Conservation (phyloP, 257 asterid species). For the Plantago ovata region DNA sequence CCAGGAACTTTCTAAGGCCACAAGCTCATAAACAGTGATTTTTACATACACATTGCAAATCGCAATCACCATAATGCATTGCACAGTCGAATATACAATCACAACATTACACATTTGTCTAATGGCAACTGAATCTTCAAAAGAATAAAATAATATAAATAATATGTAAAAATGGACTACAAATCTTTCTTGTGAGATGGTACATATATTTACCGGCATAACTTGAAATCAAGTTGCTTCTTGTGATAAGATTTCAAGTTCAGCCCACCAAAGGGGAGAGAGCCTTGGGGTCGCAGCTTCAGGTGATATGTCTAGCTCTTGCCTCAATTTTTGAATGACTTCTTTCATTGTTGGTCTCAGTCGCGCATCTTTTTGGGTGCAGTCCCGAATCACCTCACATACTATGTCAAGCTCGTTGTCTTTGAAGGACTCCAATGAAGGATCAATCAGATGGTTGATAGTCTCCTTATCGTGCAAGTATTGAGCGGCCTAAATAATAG, state of each 20-base stretch:
- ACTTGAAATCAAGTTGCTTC: constrained; percentile 58
- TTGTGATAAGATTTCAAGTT: constrained; percentile 83
- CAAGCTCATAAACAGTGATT: not conserved
- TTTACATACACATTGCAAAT: constrained; percentile 15
- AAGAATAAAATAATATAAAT: constrained; percentile 13
- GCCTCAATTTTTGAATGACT: constrained; percentile 44
- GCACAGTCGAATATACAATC: constrained; percentile 8
- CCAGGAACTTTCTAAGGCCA: too few species aligned
- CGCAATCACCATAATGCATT: constrained; percentile 2
- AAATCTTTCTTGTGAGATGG: constrained; percentile 17
- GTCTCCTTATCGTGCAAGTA: constrained; percentile 42
- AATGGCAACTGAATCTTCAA: constrained; percentile 6
- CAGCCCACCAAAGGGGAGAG: constrained; percentile 99
- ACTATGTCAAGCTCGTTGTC: constrained; percentile 51
- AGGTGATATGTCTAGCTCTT: constrained; percentile 53
- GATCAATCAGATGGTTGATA: constrained; percentile 47
- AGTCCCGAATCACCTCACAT: constrained; percentile 64
- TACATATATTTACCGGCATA: constrained; percentile 16
- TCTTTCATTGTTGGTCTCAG: constrained; percentile 71
- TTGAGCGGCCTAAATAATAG: constrained; percentile 44
- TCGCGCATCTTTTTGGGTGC: constrained; percentile 51
- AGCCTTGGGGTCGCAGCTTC: constrained; percentile 80
- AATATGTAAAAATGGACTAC: constrained; percentile 8
- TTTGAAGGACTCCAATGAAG: constrained; percentile 55
- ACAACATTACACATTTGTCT: not conserved